phyloP scores from a whole-genome alignment of 2,329 filamentous ascomycete genomes.

The Akanthomyces lecanii region DNA sequence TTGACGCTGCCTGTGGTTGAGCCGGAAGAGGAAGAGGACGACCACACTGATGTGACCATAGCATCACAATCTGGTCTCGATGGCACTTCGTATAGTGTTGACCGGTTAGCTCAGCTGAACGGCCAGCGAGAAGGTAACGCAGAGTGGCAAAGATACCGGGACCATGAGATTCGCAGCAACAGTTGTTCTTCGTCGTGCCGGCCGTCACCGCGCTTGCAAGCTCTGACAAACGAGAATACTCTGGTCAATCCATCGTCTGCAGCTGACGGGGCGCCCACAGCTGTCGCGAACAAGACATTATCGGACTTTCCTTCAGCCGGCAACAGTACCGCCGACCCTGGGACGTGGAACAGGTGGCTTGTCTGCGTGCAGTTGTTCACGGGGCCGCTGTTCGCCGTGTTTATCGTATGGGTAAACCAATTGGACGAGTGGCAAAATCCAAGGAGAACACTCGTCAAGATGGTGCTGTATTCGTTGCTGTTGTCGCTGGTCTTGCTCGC shows the following conservation, averaged over 20 bases:
- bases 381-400: constrained; percentile 75
- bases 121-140: constrained; percentile 33
- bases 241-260: constrained; percentile 8
- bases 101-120: not conserved
- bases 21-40: constrained; percentile 51
- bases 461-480: constrained; percentile 62
- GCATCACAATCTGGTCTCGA: constrained; percentile 1
- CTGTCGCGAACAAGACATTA: constrained; percentile 23
- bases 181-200: constrained; percentile 18
- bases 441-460: constrained; percentile 47
- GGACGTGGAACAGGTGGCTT: constrained; percentile 88
- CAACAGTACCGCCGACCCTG: constrained; percentile 36
- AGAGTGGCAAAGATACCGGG: constrained; percentile 57
- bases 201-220: constrained; percentile 20
- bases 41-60: constrained; percentile 20
- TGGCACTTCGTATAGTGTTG: not conserved
- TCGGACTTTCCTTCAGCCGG: constrained; percentile 32
- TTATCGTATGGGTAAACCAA: constrained; percentile 70
- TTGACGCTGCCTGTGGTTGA: constrained; percentile 91
- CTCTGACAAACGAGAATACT: constrained; percentile 23
- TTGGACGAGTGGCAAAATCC: constrained; percentile 54
- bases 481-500: constrained; percentile 63
- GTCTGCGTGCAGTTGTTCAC: constrained; percentile 80
- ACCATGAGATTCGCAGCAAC: constrained; percentile 32
- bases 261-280: not conserved